Evolutionary conservation across 179 eudicot species (phyloP).

Genomic region (Vitellaria paradoxa): DNA sequence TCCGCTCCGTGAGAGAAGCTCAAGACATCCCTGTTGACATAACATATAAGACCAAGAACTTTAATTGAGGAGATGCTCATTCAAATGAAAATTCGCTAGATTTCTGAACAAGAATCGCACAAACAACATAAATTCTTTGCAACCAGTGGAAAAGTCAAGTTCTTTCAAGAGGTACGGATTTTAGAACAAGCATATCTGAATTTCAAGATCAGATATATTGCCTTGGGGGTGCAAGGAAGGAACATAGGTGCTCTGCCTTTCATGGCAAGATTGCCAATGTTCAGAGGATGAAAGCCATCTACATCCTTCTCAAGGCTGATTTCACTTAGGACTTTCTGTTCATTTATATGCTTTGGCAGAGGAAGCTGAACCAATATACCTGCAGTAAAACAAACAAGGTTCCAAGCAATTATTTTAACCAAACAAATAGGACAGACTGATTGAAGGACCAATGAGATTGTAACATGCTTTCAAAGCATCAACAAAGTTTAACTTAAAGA

Average conservation of each 20-base stretch:
- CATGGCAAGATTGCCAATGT: slow-evolving; percentile 98
- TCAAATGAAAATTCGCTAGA: neutral
- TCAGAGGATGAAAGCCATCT: slow-evolving; percentile 96
- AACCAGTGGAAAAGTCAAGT: too few relatives aligned
- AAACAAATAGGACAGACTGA: neutral
- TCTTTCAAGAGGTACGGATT: neutral
- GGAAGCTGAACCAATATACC: slow-evolving; percentile 98
- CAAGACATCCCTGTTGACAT: slow-evolving; percentile 78
- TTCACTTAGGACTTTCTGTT: slow-evolving; percentile 74
- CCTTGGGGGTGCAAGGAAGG: slow-evolving; percentile 97
- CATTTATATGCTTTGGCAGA: slow-evolving; percentile 89
- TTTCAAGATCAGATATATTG: slow-evolving; percentile 16
- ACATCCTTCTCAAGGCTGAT: slow-evolving; percentile 93
- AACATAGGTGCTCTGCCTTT: slow-evolving; percentile 95
- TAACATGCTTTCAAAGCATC: neutral
- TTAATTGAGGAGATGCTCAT: neutral
- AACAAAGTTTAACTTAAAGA: neutral
- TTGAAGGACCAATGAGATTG: slow-evolving; percentile 3
- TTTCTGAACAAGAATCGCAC: neutral
- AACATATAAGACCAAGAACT: neutral
- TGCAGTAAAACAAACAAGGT: slow-evolving; percentile 26
- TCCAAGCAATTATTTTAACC: neutral
- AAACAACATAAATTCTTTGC: neutral
- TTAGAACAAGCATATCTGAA: neutral
- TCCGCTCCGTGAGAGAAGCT: slow-evolving; percentile 76